Conservation (phyloP, 805 yeast species). For the Wickerhamiella qilinensis region DNA sequence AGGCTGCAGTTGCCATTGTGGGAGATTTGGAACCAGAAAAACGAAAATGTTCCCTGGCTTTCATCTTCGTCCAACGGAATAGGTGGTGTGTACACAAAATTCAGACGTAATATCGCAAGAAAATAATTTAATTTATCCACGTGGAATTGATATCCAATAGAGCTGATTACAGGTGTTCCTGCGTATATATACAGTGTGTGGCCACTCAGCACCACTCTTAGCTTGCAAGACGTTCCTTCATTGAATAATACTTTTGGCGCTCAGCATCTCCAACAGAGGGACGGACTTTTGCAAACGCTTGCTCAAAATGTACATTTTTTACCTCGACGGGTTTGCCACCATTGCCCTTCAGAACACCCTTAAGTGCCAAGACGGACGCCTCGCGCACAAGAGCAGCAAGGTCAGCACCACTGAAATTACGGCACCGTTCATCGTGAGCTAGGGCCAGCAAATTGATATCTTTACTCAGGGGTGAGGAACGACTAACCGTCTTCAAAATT, state of each 20-base stretch:
- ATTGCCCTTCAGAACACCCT: slow-evolving; percentile 23
- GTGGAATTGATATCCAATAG: not conserved
- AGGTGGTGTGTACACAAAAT: slow-evolving; percentile 42
- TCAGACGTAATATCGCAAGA: slow-evolving; percentile 35
- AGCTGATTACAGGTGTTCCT: too few species aligned
- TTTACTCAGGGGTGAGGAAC: slow-evolving; percentile 52
- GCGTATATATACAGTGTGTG: too few species aligned
- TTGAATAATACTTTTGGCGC: slow-evolving; percentile 54
- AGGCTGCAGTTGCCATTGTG: slow-evolving; percentile 48
- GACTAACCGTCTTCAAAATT: slow-evolving; percentile 61
- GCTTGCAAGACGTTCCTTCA: slow-evolving; percentile 48
- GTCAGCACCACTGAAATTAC: slow-evolving; percentile 94
- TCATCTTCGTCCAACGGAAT: slow-evolving; percentile 19
- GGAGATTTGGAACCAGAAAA: slow-evolving; percentile 29
- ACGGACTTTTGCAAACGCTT: slow-evolving; percentile 57
- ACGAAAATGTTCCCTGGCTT: slow-evolving; percentile 29
- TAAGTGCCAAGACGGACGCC: slow-evolving; percentile 78
- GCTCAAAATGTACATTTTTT: slow-evolving; percentile 45
- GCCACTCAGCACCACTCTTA: too few species aligned
- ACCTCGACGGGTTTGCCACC: slow-evolving; percentile 30
- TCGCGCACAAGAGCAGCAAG: slow-evolving; percentile 81
- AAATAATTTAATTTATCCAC: not conserved
- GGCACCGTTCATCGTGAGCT: slow-evolving; percentile 64
- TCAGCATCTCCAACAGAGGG: slow-evolving; percentile 87
- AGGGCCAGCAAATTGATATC: slow-evolving; percentile 45